phyloP scores from a whole-genome alignment of 371 early-diverging fungal species.

The Cokeromyces recurvatus region DNA sequence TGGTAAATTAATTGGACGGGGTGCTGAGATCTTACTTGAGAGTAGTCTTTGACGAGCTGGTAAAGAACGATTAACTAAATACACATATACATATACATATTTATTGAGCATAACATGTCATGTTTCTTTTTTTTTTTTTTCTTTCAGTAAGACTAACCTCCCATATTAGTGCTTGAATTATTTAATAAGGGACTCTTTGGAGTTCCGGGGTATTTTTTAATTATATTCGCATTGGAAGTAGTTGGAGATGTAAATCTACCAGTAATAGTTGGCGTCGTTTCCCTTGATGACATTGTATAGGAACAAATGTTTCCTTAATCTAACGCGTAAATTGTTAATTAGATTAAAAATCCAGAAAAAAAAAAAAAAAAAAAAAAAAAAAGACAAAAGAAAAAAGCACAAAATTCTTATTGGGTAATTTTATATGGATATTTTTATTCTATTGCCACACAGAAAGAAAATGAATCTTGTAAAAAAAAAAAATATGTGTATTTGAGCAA shows the following conservation, averaged over 20 bases:
- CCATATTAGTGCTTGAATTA: no score
- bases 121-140: no score
- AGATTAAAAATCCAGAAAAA: not conserved
- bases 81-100: no score
- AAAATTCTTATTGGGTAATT: no score
- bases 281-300: constrained; percentile 20
- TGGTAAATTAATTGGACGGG: constrained; percentile 43
- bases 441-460: no score
- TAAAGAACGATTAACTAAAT: constrained; percentile 20
- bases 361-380: constrained; percentile 1
- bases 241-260: constrained; percentile 5
- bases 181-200: constrained; percentile 10
- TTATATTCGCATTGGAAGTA: not conserved
- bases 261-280: constrained; percentile 5
- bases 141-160: no score
- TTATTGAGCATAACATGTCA: no score
- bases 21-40: constrained; percentile 43
- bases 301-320: no score
- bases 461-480: no score
- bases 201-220: constrained; percentile 13
- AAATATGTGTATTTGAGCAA: no score
- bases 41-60: constrained; percentile 30
- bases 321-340: no score
- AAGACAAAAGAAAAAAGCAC: not conserved
- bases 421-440: no score